phyloP scores from a whole-genome alignment of 768 basidiomycete genomes.

The Lanmaoa rubissima region DNA sequence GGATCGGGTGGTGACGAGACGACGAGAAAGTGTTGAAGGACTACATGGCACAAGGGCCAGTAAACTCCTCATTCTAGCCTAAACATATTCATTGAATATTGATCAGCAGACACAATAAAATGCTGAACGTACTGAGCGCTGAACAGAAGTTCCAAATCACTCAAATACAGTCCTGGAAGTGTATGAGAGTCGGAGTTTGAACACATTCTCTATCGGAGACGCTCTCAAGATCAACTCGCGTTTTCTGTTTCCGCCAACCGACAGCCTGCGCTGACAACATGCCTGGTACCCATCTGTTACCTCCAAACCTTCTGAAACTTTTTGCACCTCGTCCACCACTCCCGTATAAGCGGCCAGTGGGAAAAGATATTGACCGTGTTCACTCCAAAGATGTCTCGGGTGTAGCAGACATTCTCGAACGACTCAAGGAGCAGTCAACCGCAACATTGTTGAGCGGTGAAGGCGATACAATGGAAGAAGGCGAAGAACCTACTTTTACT shows the following conservation, averaged over 20 bases:
- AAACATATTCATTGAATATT: not conserved
- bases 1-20: conserved; percentile 6
- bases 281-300: conserved; percentile 83
- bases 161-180: conserved; percentile 3
- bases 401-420: conserved; percentile 70
- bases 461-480: conserved; percentile 76
- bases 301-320: conserved; percentile 94
- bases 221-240: not conserved
- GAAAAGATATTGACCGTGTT: conserved; percentile 77
- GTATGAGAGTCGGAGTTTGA: conserved; percentile 30
- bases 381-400: conserved; percentile 67
- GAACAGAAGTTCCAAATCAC: not conserved
- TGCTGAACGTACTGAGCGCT: conserved; percentile 3
- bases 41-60: conserved; percentile 9
- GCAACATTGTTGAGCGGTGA: conserved; percentile 59
- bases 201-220: conserved; percentile 12
- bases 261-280: conserved; percentile 26
- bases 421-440: conserved; percentile 77
- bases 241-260: conserved; percentile 9
- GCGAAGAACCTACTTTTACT: conserved; percentile 78
- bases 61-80: conserved; percentile 21
- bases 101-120: not conserved
- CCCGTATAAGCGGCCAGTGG: conserved; percentile 82
- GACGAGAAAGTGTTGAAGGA: conserved; percentile 12
- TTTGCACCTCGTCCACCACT: conserved; percentile 93